These are phyloP conservation scores for Maudiozyma turicensis DNA, from an alignment of 805 yeast genomes.

Conservation along the genomic window DNA sequence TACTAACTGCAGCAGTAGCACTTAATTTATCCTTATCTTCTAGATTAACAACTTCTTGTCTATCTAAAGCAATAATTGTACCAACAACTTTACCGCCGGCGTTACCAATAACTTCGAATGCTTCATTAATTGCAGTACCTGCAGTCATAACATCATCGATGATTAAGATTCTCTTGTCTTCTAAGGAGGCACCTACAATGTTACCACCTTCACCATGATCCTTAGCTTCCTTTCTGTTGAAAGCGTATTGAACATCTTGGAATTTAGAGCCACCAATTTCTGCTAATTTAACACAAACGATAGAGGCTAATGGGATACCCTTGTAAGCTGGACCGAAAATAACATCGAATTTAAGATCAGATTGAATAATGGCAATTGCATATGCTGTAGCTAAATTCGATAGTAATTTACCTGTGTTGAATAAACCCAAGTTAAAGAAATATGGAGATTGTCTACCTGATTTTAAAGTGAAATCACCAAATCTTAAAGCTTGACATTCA, in stretches of 20 bases:
- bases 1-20: constrained; percentile 73
- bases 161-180: constrained; percentile 65
- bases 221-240: constrained; percentile 92
- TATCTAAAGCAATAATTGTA: constrained; percentile 82
- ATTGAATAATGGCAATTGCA: constrained; percentile 75
- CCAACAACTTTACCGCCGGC: constrained; percentile 75
- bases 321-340: constrained; percentile 97
- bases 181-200: constrained; percentile 75
- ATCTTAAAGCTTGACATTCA: constrained; percentile 71
- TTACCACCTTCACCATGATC: constrained; percentile 98
- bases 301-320: constrained; percentile 92
- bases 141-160: constrained; percentile 98
- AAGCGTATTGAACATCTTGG: constrained; percentile 72
- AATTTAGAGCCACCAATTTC: constrained; percentile 80
- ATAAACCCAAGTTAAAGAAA: constrained; percentile 88
- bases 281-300: constrained; percentile 84
- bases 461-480: constrained; percentile 83
- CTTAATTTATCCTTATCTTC: constrained; percentile 38
- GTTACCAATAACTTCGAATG: constrained; percentile 61
- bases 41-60: constrained; percentile 82
- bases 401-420: constrained; percentile 69
- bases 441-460: constrained; percentile 94
- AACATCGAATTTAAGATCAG: constrained; percentile 79
- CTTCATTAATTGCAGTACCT: constrained; percentile 95
- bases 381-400: constrained; percentile 80